Conservation (phyloP, 495 filamentous ascomycete genomes). For the Penicillium malachiteum region DNA sequence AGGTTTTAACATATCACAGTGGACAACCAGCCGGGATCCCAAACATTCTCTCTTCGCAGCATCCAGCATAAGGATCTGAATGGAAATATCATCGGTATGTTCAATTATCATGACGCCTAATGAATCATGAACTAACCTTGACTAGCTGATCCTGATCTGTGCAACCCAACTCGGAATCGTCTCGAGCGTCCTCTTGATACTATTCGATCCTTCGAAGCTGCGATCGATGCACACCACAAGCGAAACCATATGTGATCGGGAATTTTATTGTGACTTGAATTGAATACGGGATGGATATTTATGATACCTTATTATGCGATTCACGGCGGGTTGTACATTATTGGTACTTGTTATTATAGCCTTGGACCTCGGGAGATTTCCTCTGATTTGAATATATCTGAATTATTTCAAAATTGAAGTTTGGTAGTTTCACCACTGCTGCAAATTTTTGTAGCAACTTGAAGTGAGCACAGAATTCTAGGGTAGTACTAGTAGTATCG, state of each 20-base stretch:
- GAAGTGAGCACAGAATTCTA: too few species aligned
- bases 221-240: conserved; percentile 63
- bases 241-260: conserved; percentile 21
- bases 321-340: too few species aligned
- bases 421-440: too few species aligned
- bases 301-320: neutral
- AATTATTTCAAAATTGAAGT: too few species aligned
- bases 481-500: too few species aligned
- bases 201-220: conserved; percentile 86
- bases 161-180: conserved; percentile 73
- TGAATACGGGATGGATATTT: neutral
- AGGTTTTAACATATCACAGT: conserved; percentile 9
- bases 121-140: neutral
- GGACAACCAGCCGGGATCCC: conserved; percentile 21
- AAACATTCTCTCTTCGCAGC: conserved; percentile 60
- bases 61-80: conserved; percentile 77
- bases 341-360: too few species aligned
- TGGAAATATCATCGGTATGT: conserved; percentile 79
- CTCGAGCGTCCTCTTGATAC: conserved; percentile 92
- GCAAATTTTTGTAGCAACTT: too few species aligned
- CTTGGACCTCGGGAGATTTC: too few species aligned
- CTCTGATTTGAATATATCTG: too few species aligned
- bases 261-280: neutral
- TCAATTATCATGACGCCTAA: neutral
- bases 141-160: conserved; percentile 40